phyloP scores from a whole-genome alignment of 345 rosid species.

The Arabidopsis arenosa region DNA sequence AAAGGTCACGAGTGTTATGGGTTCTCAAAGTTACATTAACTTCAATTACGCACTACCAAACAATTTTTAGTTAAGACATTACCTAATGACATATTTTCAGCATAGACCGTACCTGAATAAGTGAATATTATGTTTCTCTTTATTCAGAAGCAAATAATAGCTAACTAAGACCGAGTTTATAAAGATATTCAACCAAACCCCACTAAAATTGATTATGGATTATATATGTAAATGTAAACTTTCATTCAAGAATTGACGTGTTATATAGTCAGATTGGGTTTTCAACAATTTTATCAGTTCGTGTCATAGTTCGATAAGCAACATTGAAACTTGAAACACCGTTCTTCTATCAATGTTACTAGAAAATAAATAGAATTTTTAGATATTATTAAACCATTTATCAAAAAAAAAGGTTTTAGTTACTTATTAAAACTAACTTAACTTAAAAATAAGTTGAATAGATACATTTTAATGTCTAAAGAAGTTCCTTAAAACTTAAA shows the following conservation, averaged over 20 bases:
- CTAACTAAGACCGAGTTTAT: background rate
- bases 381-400: too few relatives aligned
- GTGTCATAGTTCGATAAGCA: conserved; percentile 36
- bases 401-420: too few relatives aligned
- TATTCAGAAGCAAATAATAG: background rate
- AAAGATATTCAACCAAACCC: conserved; percentile 30
- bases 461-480: background rate
- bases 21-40: conserved; percentile 27
- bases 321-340: conserved; percentile 26
- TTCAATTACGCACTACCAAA: conserved; percentile 40
- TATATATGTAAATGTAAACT: conserved; percentile 21
- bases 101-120: background rate
- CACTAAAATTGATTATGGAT: conserved; percentile 12
- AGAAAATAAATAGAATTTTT: background rate
- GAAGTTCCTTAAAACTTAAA: conserved; percentile 1
- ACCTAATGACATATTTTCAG: conserved; percentile 20
- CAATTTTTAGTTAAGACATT: conserved; percentile 23
- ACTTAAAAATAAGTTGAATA: too few relatives aligned
- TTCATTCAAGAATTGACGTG: conserved; percentile 31
- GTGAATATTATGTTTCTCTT: background rate
- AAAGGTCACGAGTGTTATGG: conserved; percentile 42
- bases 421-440: too few relatives aligned
- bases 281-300: conserved; percentile 29
- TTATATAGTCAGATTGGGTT: conserved; percentile 17
- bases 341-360: conserved; percentile 5